Percentiles rank a stretch among this genome's conserved stretches.
These are phyloP conservation scores for Nannochloropsis granulata DNA, from an alignment of 108 stramenopile species.

Conservation along the genomic window DNA sequence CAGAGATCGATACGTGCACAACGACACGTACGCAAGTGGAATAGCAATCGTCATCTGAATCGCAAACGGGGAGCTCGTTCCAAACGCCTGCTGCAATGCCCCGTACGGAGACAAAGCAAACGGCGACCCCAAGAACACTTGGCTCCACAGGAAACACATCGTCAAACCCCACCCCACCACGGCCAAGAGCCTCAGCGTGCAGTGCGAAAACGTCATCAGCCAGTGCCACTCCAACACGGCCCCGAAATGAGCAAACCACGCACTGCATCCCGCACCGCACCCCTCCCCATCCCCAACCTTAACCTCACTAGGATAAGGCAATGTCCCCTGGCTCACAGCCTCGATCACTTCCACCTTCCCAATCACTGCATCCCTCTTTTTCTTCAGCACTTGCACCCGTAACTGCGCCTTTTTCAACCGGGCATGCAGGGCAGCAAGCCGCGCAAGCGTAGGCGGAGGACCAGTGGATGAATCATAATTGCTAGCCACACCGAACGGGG, in stretches of 20 bases:
- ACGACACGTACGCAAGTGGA: constrained; percentile 1
- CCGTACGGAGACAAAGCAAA: not conserved
- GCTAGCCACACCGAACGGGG: not conserved
- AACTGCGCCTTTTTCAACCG: constrained; percentile 40
- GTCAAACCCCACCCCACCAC: constrained; percentile 40
- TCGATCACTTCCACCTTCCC: not conserved
- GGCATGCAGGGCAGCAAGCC: constrained; percentile 36
- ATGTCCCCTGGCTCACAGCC: not conserved
- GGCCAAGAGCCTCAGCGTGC: constrained; percentile 4
- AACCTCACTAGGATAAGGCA: not conserved
- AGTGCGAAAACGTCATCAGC: constrained; percentile 22
- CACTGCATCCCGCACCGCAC: not conserved
- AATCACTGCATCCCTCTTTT: not conserved
- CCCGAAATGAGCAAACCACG: not conserved
- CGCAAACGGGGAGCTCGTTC: not conserved
- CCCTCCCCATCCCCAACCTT: not conserved
- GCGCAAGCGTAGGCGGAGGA: constrained; percentile 35
- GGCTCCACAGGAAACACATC: constrained; percentile 44
- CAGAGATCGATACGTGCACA: constrained; percentile 10
- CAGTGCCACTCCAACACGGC: constrained; percentile 12
- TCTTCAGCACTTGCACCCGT: constrained; percentile 38
- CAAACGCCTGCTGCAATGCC: not conserved
- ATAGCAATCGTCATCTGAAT: not conserved
- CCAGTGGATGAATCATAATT: not conserved
- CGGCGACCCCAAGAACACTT: constrained; percentile 42